Percentiles rank a stretch among this genome's conserved stretches.
These are phyloP conservation scores for Exophiala calicioides DNA, from an alignment of 2,329 filamentous ascomycete species.

Conservation along the genomic window DNA sequence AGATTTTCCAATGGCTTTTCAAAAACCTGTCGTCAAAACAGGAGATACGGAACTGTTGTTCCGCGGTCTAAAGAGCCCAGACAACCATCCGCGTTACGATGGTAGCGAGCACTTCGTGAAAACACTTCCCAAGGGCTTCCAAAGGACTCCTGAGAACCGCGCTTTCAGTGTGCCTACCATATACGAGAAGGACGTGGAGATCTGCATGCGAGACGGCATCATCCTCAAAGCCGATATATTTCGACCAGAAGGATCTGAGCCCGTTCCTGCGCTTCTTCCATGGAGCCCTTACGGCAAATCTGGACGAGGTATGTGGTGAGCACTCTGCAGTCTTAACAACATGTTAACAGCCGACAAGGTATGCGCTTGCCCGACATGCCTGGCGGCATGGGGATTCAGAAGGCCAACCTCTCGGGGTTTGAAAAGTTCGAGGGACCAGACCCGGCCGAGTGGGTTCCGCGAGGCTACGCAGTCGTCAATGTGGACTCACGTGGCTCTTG, in stretches of 20 bases:
- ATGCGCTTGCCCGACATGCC: slow-evolving; percentile 27
- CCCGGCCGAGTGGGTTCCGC: slow-evolving; percentile 33
- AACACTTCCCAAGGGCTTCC: too few species aligned
- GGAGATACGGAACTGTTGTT: too few species aligned
- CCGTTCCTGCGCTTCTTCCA: slow-evolving; percentile 33
- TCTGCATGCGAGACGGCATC: slow-evolving; percentile 32
- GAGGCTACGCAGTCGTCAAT: slow-evolving; percentile 36
- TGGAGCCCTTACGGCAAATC: slow-evolving; percentile 37
- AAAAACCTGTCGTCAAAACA: too few species aligned
- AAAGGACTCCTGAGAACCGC: too few species aligned
- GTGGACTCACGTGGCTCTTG: slow-evolving; percentile 33
- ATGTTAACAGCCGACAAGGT: not conserved
- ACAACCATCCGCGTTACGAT: too few species aligned
- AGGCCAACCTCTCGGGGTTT: slow-evolving; percentile 4
- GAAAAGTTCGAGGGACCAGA: slow-evolving; percentile 33
- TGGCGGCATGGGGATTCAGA: slow-evolving; percentile 19
- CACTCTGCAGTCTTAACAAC: too few species aligned
- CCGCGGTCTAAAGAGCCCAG: too few species aligned
- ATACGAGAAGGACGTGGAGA: slow-evolving; percentile 28
- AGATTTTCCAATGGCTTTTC: too few species aligned
- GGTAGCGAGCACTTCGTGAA: too few species aligned
- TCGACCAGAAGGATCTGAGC: slow-evolving; percentile 19
- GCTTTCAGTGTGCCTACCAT: slow-evolving; percentile 10
- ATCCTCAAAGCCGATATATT: slow-evolving; percentile 33
- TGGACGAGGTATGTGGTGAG: slow-evolving; percentile 20